Conservation (phyloP, 2,329 filamentous ascomycete genomes). For the Pseudogymnoascus sp. region DNA sequence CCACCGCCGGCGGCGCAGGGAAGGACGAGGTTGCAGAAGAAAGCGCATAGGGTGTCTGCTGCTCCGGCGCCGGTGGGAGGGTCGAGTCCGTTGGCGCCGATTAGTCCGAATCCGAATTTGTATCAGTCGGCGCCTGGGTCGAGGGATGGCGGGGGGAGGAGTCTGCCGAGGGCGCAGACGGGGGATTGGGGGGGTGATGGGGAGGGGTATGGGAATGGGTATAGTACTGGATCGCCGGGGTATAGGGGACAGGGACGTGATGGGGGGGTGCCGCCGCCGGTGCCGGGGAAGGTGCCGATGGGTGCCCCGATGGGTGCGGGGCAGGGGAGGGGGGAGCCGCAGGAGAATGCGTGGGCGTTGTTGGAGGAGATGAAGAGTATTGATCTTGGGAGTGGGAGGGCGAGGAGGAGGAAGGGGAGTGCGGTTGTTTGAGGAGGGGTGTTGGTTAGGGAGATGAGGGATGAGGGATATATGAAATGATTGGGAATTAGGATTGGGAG, state of each 20-base stretch:
- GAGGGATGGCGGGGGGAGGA: constrained; percentile 10
- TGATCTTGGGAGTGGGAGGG: constrained; percentile 52
- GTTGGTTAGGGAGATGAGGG: neutral
- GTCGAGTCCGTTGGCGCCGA: constrained; percentile 24
- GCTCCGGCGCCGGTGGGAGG: constrained; percentile 18
- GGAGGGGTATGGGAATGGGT: neutral
- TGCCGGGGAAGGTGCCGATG: constrained; percentile 63
- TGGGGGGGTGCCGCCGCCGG: constrained; percentile 40
- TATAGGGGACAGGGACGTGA: constrained; percentile 19
- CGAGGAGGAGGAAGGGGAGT: constrained; percentile 19
- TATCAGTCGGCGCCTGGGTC: constrained; percentile 13
- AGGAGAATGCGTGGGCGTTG: constrained; percentile 47
- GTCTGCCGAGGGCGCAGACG: constrained; percentile 21
- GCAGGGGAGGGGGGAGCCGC: constrained; percentile 27
- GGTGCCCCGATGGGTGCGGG: constrained; percentile 42
- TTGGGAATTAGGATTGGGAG: neutral
- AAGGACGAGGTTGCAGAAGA: constrained; percentile 59
- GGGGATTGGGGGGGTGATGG: constrained; percentile 13
- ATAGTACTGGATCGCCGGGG: constrained; percentile 16
- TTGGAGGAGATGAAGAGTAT: constrained; percentile 64
- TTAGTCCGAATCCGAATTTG: constrained; percentile 25
- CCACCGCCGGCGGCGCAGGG: constrained; percentile 44
- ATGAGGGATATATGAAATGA: neutral
- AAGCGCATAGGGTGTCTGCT: constrained; percentile 26
- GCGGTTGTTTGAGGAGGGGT: neutral